phyloP scores from a whole-genome alignment of 768 basidiomycete genomes.

The Amanita pseudoporphyria region DNA sequence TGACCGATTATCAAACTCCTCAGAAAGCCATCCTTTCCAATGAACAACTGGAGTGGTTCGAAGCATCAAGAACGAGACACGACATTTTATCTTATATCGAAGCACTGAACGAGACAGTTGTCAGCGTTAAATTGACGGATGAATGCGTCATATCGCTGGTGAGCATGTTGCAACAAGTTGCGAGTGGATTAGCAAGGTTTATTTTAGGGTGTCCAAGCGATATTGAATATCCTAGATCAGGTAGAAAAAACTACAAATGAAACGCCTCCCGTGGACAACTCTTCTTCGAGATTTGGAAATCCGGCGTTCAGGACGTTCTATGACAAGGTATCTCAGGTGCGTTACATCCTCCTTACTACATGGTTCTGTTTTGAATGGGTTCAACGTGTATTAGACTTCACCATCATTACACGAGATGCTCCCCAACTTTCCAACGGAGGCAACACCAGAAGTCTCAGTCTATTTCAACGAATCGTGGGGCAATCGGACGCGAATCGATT shows the following conservation, averaged over 20 bases:
- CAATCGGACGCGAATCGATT: constrained; percentile 85
- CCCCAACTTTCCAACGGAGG: constrained; percentile 45
- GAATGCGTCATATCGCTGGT: constrained; percentile 50
- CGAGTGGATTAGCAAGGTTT: constrained; percentile 2
- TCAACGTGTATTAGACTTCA: constrained; percentile 35
- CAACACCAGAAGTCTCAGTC: constrained; percentile 57
- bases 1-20: neutral
- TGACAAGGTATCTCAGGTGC: constrained; percentile 67
- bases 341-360: neutral
- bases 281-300: constrained; percentile 91
- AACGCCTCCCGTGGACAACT: constrained; percentile 84
- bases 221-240: constrained; percentile 54
- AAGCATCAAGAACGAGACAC: constrained; percentile 59
- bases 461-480: constrained; percentile 93
- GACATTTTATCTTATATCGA: constrained; percentile 65
- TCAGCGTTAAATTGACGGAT: constrained; percentile 70
- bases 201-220: constrained; percentile 47
- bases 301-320: constrained; percentile 93
- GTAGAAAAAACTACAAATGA: constrained; percentile 57
- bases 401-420: constrained; percentile 47
- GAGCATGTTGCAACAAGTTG: constrained; percentile 18
- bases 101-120: constrained; percentile 62
- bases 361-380: neutral
- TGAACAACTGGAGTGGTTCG: constrained; percentile 76
- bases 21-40: constrained; percentile 68